phyloP scores from a whole-genome alignment of 1,284 basidiomycete species.

The Fomes fomentarius region DNA sequence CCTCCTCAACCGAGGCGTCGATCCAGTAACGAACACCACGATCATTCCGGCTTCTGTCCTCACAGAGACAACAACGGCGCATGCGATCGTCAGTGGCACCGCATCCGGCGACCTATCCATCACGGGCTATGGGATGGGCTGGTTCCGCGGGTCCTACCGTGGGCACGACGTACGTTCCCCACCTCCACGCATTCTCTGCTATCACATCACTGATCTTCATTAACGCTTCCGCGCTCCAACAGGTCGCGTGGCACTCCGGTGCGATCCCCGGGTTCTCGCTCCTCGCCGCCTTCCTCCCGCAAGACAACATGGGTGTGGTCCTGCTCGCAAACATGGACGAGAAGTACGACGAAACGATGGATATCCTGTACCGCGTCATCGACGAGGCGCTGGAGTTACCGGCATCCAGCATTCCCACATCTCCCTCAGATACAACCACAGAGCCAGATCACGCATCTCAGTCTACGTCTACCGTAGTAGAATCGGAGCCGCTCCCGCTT shows the following conservation, averaged over 20 bases:
- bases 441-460: neutral
- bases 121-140: conserved; percentile 35
- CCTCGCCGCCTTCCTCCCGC: conserved; percentile 33
- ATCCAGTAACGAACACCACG: conserved; percentile 30
- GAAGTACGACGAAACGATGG: conserved; percentile 34
- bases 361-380: conserved; percentile 24
- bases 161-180: conserved; percentile 29
- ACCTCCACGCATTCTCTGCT: conserved; percentile 5
- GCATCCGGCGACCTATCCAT: conserved; percentile 17
- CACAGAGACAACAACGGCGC: conserved; percentile 31
- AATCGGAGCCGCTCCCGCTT: conserved; percentile 6
- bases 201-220: neutral
- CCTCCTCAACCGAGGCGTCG: conserved; percentile 32
- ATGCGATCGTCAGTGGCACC: conserved; percentile 21
- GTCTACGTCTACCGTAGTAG: neutral
- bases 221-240: conserved; percentile 9
- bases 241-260: conserved; percentile 15
- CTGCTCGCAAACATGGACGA: conserved; percentile 46
- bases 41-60: conserved; percentile 31
- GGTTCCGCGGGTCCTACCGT: conserved; percentile 30
- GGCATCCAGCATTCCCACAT: neutral
- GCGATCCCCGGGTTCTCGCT: conserved; percentile 41
- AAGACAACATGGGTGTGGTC: conserved; percentile 43
- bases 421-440: neutral
- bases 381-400: conserved; percentile 22